Percentiles rank a stretch among this genome's conserved stretches.
Evolutionary conservation across 176 grass and related monocot species (phyloP).

Genomic region (Ensete ventricosum): DNA sequence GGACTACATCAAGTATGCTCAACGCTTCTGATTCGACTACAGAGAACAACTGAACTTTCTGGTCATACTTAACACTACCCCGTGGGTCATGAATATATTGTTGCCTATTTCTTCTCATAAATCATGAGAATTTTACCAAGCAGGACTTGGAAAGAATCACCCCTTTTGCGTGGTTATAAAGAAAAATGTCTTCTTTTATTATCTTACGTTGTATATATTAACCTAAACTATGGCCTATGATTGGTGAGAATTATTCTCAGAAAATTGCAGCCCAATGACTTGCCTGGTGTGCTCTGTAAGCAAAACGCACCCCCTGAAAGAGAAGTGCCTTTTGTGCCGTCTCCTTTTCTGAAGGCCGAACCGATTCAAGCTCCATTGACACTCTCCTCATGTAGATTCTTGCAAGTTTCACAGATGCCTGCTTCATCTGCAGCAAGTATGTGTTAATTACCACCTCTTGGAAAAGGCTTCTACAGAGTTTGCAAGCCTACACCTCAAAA

Average conservation of each 20-base stretch:
- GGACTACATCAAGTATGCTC: background rate
- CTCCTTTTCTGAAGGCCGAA: conserved; percentile 33
- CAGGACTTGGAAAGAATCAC: too few relatives aligned
- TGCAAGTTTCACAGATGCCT: conserved; percentile 62
- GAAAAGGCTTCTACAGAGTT: too few relatives aligned
- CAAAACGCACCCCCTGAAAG: conserved; percentile 61
- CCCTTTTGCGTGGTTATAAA: too few relatives aligned
- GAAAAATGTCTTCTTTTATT: background rate
- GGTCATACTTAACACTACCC: too few relatives aligned
- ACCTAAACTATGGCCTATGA: background rate
- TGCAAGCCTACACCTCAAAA: too few relatives aligned
- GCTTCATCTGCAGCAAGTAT: conserved; percentile 40
- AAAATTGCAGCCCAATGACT: background rate
- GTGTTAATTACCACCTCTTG: background rate
- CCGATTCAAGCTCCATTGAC: conserved; percentile 44
- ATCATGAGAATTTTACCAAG: too few relatives aligned
- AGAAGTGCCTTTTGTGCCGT: conserved; percentile 47
- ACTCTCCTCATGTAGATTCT: conserved; percentile 68
- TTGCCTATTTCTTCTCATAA: too few relatives aligned
- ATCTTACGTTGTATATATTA: background rate
- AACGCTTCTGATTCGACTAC: too few relatives aligned
- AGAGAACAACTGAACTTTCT: too few relatives aligned
- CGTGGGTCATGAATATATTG: too few relatives aligned
- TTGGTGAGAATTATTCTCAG: conserved; percentile 22
- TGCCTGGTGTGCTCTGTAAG: conserved; percentile 72